phyloP scores from a whole-genome alignment of 179 eudicot species.

The Amaranthus tricolor region DNA sequence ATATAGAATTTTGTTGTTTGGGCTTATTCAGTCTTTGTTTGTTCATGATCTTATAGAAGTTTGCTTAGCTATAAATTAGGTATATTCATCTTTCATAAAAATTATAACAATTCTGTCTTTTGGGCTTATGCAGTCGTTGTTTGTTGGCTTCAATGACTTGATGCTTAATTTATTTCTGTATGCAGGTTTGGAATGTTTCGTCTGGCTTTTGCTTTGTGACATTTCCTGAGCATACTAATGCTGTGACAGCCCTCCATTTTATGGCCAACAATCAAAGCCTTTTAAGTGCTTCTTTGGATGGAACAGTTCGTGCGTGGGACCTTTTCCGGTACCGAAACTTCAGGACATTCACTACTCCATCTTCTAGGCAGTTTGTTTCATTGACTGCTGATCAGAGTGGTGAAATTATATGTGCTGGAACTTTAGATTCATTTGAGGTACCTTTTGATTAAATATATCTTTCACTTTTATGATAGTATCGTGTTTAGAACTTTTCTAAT shows the following conservation, averaged over 20 bases:
- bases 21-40: neutral
- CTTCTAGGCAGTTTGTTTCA: conserved; percentile 92
- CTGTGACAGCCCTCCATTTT: conserved; percentile 93
- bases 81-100: neutral
- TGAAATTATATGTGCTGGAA: conserved; percentile 98
- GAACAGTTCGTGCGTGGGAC: conserved; percentile 98
- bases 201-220: conserved; percentile 95
- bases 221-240: conserved; percentile 94
- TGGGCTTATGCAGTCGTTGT: neutral
- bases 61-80: neutral
- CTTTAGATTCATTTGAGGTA: conserved; percentile 98
- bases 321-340: conserved; percentile 88
- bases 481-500: conserved; percentile 18
- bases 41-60: neutral
- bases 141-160: neutral
- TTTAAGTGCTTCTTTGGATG: conserved; percentile 94
- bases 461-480: neutral
- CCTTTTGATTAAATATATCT: neutral
- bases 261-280: conserved; percentile 76
- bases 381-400: conserved; percentile 94
- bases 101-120: neutral
- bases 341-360: conserved; percentile 88
- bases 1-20: neutral
- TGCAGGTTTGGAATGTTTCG: conserved; percentile 94
- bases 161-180: conserved; percentile 16